Base-by-base conservation (phyloP, 768 basidiomycete species). In the Macrocybe gigantea region DNA sequence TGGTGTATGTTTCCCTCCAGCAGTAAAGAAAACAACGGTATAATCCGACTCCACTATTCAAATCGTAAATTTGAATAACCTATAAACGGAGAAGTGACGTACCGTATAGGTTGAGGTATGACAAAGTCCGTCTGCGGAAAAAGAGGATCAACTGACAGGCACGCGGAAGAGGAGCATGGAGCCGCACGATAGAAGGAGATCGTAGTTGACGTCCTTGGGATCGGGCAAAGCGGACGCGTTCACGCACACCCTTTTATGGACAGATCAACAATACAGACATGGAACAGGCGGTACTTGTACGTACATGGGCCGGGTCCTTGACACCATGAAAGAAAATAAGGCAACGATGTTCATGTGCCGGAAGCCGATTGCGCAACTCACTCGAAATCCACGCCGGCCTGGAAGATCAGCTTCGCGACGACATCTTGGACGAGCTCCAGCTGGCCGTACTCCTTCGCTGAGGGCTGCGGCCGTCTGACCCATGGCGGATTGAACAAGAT, bases 331-430 rank as follows among this genome's bases (percentile, higher is more conserved):
- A 5, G 22, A 22, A 31, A n/a, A 43, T 44, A 41, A 53, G 42
- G 44, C 38, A 38, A 39, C 42, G 43, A 33, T 38, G 40, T 35
- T 38, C 39, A 43, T 30, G 37, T 7, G 22, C 30, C 33, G n/a
- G 8, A 29, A 35, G 33, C 22, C 2, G 35, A 45, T 12, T 40
- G 37, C 33, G 7, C 32, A 13, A 73, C 85, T 60, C 56, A 93
- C 91, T 92, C 89, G 54, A 81, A 92, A 67, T 93, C 91, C 49
- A 91, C 85, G 2, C 91, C 91, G 38, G 91, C 91, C 61, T 91
- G 90, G 56, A 87, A 91, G 39, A 93, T 89, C 67, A 93, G 72
- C 61, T 71, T 80, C 35, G 68, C 60, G 71, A 93, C 77, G 30
- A 85, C 76, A 11, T 82, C 77, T 52, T 87, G 82, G 9, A 88